Percentiles rank a stretch among this genome's conserved stretches.
Evolutionary conservation across 352 stramenopile species (phyloP).

Genomic region (Pythium insidiosum): DNA sequence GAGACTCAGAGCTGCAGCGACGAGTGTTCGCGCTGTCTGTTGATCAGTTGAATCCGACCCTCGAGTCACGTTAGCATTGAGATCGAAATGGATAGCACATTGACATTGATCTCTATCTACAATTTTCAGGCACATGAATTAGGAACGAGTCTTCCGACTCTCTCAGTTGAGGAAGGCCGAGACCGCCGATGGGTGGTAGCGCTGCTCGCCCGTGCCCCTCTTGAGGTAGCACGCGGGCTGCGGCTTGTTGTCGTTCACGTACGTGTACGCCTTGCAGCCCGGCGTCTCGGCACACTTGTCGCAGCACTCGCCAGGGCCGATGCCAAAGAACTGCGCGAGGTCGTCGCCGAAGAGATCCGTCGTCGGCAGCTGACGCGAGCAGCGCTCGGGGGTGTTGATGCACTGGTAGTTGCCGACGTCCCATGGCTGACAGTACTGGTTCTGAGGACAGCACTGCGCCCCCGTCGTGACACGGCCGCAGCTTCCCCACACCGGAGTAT

Average conservation of each 20-base stretch:
- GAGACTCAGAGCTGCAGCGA: background rate
- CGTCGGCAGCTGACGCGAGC: slow-evolving; percentile 18
- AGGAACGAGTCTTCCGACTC: no score
- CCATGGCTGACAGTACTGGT: slow-evolving; percentile 31
- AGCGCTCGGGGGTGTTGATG: slow-evolving; percentile 12
- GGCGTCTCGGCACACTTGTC: slow-evolving; percentile 16
- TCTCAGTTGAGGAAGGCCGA: background rate
- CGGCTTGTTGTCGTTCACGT: slow-evolving; percentile 16
- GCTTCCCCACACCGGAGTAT: background rate
- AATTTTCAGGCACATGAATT: background rate
- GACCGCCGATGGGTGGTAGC: background rate
- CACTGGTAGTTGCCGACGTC: slow-evolving; percentile 29
- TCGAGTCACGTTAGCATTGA: background rate
- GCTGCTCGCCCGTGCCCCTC: background rate
- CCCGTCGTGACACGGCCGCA: slow-evolving; percentile 6
- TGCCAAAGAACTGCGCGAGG: slow-evolving; percentile 9
- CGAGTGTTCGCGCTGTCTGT: background rate
- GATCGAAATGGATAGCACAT: background rate
- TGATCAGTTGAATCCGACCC: background rate
- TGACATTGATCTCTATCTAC: background rate
- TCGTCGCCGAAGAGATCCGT: slow-evolving; percentile 27
- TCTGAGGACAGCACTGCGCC: slow-evolving; percentile 16
- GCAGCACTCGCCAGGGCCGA: slow-evolving; percentile 14
- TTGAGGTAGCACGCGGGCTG: slow-evolving; percentile 16
- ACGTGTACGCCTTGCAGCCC: slow-evolving; percentile 22